Conservation (phyloP, 2,329 filamentous ascomycete species). For the Podosphaera xanthii region DNA sequence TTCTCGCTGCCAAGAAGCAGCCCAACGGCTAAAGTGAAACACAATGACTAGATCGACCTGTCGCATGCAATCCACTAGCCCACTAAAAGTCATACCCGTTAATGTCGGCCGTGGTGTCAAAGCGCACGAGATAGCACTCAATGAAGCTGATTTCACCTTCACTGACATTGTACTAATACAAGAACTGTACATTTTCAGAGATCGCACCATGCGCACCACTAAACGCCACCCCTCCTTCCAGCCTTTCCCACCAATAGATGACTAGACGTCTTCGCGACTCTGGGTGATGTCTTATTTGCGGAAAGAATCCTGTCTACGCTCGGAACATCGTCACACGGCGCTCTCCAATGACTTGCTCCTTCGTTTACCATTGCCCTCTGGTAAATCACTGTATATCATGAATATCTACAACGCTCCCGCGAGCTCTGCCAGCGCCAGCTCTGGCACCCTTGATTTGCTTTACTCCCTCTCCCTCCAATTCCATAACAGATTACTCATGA, state of each 20-base stretch:
- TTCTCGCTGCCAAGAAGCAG: background rate
- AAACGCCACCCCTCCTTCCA: background rate
- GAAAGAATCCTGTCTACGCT: background rate
- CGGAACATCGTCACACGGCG: background rate
- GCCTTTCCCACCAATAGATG: background rate
- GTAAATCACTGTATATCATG: background rate
- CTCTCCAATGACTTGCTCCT: background rate
- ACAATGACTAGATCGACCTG: background rate
- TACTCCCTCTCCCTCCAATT: background rate
- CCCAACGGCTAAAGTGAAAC: background rate
- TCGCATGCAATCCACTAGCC: no score
- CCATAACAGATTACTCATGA: background rate
- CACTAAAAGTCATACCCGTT: background rate
- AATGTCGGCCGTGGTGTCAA: background rate
- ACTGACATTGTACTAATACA: background rate
- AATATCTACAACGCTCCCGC: background rate
- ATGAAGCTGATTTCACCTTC: background rate
- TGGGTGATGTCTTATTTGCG: background rate
- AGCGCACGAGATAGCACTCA: background rate
- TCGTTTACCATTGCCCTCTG: background rate
- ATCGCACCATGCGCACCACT: no score
- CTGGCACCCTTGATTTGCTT: background rate
- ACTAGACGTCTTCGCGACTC: background rate
- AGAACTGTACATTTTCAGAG: no score
- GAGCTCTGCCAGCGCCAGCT: background rate